Conservation (phyloP, 306 rosid genomes). For the Canavalia gladiata region DNA sequence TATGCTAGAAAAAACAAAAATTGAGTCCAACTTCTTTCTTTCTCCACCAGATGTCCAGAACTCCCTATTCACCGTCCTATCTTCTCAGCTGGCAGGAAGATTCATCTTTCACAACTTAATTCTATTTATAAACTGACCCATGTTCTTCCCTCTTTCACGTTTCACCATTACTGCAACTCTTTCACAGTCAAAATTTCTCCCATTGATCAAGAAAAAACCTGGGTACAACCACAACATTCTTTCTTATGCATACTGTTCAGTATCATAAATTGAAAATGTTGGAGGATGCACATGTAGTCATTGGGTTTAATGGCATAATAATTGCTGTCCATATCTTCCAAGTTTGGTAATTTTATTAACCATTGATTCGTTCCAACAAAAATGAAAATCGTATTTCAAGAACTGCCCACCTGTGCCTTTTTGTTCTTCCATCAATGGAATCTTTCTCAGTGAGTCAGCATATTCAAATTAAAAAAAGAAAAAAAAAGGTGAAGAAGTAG, state of each 20-base stretch:
- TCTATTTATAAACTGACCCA: constrained; percentile 19
- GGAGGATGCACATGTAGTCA: constrained; percentile 20
- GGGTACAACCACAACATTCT: background rate
- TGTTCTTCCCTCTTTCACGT: constrained; percentile 5
- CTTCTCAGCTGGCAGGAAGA: constrained; percentile 18
- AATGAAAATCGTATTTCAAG: background rate
- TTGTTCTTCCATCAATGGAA: background rate
- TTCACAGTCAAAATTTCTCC: background rate
- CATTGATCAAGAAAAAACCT: constrained; percentile 15
- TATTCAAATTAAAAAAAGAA: background rate
- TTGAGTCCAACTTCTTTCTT: constrained; percentile 2
- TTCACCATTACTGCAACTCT: background rate
- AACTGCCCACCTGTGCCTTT: constrained; percentile 23
- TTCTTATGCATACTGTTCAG: background rate
- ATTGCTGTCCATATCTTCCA: constrained; percentile 20
- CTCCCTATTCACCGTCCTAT: background rate
- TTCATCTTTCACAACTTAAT: constrained; percentile 21
- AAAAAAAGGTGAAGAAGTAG: background rate
- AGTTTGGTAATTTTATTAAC: constrained; percentile 26
- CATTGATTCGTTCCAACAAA: constrained; percentile 9
- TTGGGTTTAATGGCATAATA: constrained; percentile 20
- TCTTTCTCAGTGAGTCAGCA: constrained; percentile 1
- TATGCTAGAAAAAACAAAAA: background rate
- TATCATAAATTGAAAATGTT: constrained; percentile 8
- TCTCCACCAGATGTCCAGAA: background rate